Evolutionary conservation across 106 monocot genomes (phyloP), one percentile per base, ranked within the genome.

Genomic region (Hemerocallis citrina): DNA sequence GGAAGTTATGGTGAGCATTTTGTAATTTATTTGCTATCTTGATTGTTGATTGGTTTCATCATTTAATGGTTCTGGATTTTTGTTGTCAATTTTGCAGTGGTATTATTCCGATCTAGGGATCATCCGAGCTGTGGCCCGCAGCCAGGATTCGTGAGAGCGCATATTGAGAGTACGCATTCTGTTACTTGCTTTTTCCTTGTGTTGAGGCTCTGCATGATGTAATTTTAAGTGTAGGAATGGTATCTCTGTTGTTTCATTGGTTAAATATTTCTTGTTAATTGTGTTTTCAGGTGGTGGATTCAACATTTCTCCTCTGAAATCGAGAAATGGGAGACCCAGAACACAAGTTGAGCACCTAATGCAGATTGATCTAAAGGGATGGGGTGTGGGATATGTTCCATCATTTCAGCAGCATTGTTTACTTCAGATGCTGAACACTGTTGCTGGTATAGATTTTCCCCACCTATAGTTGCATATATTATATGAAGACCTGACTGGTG

Each of bases 341-440:
- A 74, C 98, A 0, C 88, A 91, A 76, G 92, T 99, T 8, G 84
- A 99, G 43, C 84, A 99, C 72, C 85, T 99, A 34, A 99, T 92
- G 92, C 98, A 99, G 74, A 77, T 99, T 67, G 92, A 99, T 74
- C 61, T 99, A 21, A 88, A 85, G 68, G 98, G 98, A 50, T 99
- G 98, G 98, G 72, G 74, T 41, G 65, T 92, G 13, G 75, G 82
- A 29, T 88, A 88, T 71, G 50, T 82, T 48, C 75, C 88, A 39
- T 82, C 91, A 51, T 99, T 85, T 78, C 98, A 88, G 72, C 92
- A 99, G 52, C 92, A 88, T 74, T 92, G 84, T 67, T 63, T 99
- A 32, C 77, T 99, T 65, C 91, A 92, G 33, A 92, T 99, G 79
- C 67, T 92, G 52, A 99, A 85, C 61, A 78, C 79, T 52, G 88